A percentile compares a stretch with the other conserved stretches of the same genome.
Conservation (phyloP, 345 rosid species). For the Passiflora organensis region DNA sequence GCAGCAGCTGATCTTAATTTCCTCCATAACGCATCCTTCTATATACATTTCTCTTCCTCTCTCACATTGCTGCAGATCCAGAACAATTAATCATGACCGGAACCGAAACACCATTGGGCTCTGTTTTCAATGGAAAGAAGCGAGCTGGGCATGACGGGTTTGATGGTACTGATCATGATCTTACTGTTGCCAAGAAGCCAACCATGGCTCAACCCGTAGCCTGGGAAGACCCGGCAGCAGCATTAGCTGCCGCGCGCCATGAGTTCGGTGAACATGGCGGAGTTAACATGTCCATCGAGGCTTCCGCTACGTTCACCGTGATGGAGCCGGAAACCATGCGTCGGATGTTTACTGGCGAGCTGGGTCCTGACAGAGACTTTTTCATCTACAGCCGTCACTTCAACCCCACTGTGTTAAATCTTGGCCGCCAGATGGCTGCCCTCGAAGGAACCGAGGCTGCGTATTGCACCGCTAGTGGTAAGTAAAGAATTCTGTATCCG, state of each 20-base stretch:
- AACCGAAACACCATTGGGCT: neutral
- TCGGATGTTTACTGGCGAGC: conserved; percentile 83
- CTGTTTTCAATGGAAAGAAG: conserved; percentile 5
- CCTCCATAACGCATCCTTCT: too few relatives aligned
- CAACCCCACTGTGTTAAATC: conserved; percentile 88
- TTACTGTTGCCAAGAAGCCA: conserved; percentile 5
- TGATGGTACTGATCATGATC: conserved; percentile 1
- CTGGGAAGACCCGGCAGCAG: conserved; percentile 63
- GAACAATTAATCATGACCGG: conserved; percentile 1
- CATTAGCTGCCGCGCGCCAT: conserved; percentile 69
- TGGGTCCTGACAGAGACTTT: conserved; percentile 92
- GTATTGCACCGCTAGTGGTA: conserved; percentile 97
- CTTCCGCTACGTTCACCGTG: conserved; percentile 96
- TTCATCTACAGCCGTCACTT: conserved; percentile 95
- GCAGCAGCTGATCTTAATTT: too few relatives aligned
- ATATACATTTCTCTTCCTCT: too few relatives aligned
- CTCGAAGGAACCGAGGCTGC: conserved; percentile 97
- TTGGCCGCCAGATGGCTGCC: conserved; percentile 95
- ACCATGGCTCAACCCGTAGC: neutral
- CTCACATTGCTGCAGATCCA: too few relatives aligned
- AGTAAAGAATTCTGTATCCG: neutral
- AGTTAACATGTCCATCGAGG: conserved; percentile 97
- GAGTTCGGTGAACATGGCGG: conserved; percentile 98
- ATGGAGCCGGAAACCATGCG: conserved; percentile 97
- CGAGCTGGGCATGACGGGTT: conserved; percentile 5